Evolutionary conservation across 202 grass and related monocot species (phyloP), one percentile per base, ranked within the genome.

Genomic region (Setaria viridis): DNA sequence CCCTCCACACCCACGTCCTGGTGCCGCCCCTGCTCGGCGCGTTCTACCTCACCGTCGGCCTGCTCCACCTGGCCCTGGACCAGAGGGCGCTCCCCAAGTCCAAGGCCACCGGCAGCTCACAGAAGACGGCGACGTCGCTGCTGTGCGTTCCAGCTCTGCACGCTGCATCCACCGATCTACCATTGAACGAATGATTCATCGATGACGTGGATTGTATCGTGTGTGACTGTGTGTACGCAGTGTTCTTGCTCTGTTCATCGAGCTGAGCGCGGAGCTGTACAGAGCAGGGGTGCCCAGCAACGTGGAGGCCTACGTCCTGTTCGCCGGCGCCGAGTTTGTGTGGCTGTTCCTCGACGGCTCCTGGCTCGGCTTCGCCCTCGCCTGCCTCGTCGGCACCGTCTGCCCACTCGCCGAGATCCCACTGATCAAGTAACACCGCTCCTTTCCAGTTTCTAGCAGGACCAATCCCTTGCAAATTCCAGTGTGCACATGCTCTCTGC

Each of bases 261-360:
- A 95, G 79, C 54, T 91, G 76, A 94, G 95, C 86, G 91, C 95
- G 68, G 95, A 98, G 85, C 74, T 98, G 91, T 98, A 92, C 88
- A 86, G 76, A 11, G 93, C 88, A 2, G 95, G 93, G 73, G 79
- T 91, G 56, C 65, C 89, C 29, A 89, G 84, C 89, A 91, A 92
- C 71, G 77, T 87, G 35, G 93, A 94, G 84, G 71, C 89, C 54
- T 94, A 92, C 70, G 53, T 79, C 62, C 76, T 98, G 67, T 98
- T 98, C 77, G 89, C 91, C 9, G 77, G 67, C 41, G 91, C 95
- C 2, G 91, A 98, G 86, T 82, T 95, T 39, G 75, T 80, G 48
- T 98, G 95, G 95, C 82, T 94, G 30, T 76, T 92, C 51, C 91
- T 98, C 56, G 95, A 98, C 21, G 70, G 84, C 48, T 92, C 93